These are phyloP conservation scores for Trichoderma sp. DNA, from an alignment of 2,329 filamentous ascomycete genomes.

Conservation along the genomic window DNA sequence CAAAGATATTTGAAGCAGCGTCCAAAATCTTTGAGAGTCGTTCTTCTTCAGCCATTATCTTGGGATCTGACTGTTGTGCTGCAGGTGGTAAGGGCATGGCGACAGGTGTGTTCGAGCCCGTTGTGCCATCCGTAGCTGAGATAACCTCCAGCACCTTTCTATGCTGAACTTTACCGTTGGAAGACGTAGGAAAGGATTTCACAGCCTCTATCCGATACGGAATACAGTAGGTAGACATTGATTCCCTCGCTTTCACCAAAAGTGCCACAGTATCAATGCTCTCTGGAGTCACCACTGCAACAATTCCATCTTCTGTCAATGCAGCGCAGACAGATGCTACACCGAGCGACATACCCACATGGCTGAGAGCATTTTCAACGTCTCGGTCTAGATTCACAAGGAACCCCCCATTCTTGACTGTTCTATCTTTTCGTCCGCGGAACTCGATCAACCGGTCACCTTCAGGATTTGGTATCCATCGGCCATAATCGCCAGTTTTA, in stretches of 20 bases:
- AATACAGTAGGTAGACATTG: conserved; percentile 13
- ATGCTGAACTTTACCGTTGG: conserved; percentile 18
- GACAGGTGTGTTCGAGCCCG: neutral
- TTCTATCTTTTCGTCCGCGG: conserved; percentile 17
- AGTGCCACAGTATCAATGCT: neutral
- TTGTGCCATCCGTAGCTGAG: neutral
- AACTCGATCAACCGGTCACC: conserved; percentile 16
- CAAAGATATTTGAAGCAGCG: neutral
- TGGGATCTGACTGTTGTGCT: neutral
- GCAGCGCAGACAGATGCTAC: conserved; percentile 6
- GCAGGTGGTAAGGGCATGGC: neutral
- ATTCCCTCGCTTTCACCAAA: neutral
- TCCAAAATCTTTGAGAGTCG: neutral
- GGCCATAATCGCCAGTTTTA: conserved; percentile 11
- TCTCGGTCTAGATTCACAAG: conserved; percentile 19
- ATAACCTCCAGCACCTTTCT: neutral
- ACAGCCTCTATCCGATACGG: conserved; percentile 7
- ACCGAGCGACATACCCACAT: neutral
- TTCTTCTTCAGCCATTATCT: neutral
- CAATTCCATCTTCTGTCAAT: conserved; percentile 13
- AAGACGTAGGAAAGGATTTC: neutral
- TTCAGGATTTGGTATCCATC: conserved; percentile 1
- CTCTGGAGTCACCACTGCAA: conserved; percentile 16
- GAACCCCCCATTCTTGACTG: conserved; percentile 16
- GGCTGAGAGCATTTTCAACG: conserved; percentile 8